phyloP scores from a whole-genome alignment of 2,329 filamentous ascomycete genomes.

The Exserohilum rostratum region DNA sequence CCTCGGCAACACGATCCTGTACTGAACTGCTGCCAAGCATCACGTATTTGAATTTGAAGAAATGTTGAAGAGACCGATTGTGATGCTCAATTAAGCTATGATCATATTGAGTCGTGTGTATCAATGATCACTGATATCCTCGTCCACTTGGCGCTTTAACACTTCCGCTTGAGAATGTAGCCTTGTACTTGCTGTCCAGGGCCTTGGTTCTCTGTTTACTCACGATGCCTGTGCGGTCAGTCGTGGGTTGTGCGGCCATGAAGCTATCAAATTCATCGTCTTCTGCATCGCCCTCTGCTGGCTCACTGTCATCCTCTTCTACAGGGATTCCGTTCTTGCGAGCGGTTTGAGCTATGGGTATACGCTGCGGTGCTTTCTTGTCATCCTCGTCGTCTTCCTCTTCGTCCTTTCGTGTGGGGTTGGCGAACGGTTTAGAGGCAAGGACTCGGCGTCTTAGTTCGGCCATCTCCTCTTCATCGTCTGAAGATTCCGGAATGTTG shows the following conservation, averaged over 20 bases:
- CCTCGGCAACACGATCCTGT: no score
- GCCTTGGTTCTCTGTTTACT: conserved; percentile 63
- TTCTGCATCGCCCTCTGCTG: conserved; percentile 65
- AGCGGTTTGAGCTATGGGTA: conserved; percentile 61
- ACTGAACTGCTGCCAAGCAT: no score
- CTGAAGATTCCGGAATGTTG: conserved; percentile 73
- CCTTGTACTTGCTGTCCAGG: conserved; percentile 37
- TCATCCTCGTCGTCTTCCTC: conserved; percentile 39
- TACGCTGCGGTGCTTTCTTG: conserved; percentile 67
- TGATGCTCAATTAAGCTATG: no score
- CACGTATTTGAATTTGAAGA: no score
- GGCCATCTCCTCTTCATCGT: conserved; percentile 90
- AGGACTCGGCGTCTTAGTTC: conserved; percentile 90
- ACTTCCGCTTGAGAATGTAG: conserved; percentile 41
- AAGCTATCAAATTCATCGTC: conserved; percentile 91
- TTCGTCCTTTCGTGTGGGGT: conserved; percentile 51
- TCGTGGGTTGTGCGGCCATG: conserved; percentile 87
- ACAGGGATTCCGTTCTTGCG: conserved; percentile 37
- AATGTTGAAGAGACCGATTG: no score
- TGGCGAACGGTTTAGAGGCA: conserved; percentile 85
- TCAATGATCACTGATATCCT: conserved; percentile 13
- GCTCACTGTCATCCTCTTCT: conserved; percentile 72
- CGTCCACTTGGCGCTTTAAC: conserved; percentile 30
- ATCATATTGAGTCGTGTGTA: neutral
- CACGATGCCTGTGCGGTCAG: conserved; percentile 78